A percentile compares a stretch with the other conserved stretches of the same genome.
phyloP scores from a whole-genome alignment of 495 filamentous ascomycete genomes.

The Barbatosphaeria neglecta region DNA sequence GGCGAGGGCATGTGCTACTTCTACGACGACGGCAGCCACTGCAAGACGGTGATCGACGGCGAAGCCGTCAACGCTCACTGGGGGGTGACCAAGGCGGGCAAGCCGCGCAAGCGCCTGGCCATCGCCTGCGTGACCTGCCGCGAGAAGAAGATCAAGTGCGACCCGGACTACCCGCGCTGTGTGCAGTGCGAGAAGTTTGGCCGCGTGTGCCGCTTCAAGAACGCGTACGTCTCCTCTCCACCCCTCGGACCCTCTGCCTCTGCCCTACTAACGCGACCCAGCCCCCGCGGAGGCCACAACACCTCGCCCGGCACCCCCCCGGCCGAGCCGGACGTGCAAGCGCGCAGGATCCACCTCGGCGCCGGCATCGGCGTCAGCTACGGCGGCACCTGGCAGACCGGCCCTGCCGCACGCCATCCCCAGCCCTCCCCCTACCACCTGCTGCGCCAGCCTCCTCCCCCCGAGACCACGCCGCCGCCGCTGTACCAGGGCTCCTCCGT shows the following conservation, averaged over 20 bases:
- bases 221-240: conserved; percentile 52
- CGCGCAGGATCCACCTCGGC: conserved; percentile 15
- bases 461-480: conserved; percentile 12
- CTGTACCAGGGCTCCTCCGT: conserved; percentile 29
- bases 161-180: conserved; percentile 74
- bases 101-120: conserved; percentile 77
- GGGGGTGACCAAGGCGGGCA: conserved; percentile 88
- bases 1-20: conserved; percentile 78
- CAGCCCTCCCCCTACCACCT: no score
- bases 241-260: background rate
- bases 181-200: conserved; percentile 86
- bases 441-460: conserved; percentile 12
- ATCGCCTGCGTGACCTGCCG: conserved; percentile 84
- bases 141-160: conserved; percentile 96
- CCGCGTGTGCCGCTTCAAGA: conserved; percentile 72
- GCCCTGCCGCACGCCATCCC: no score
- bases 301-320: conserved; percentile 39
- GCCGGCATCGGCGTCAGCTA: no score
- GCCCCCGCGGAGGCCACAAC: conserved; percentile 43
- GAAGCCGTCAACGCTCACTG: conserved; percentile 81
- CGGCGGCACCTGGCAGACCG: no score
- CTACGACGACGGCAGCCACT: conserved; percentile 77
- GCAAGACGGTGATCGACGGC: conserved; percentile 74
- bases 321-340: conserved; percentile 34
- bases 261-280: conserved; percentile 3